A percentile compares a stretch with the other conserved stretches of the same genome.
Conservation (phyloP, 2,329 filamentous ascomycete species). For the Trichoderma cornu-damae region DNA sequence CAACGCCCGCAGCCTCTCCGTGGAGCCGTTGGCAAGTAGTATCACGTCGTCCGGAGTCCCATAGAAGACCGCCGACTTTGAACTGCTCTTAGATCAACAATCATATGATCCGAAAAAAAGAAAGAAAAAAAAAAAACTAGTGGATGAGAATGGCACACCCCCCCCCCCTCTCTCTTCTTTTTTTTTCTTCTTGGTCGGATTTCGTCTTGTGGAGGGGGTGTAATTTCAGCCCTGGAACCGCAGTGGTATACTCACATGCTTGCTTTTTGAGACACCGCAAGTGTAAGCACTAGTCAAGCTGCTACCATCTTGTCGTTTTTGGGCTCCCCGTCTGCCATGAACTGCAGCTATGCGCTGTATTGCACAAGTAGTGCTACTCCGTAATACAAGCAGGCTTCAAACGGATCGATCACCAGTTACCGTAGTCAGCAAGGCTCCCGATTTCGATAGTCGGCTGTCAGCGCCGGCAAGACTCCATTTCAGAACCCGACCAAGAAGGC, state of each 20-base stretch:
- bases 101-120: neutral
- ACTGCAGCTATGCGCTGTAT: slow-evolving; percentile 15
- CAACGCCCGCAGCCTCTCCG: slow-evolving; percentile 1
- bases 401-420: slow-evolving; percentile 14
- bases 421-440: slow-evolving; percentile 4
- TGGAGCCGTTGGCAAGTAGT: neutral
- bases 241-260: too few species aligned
- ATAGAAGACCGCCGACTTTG: neutral
- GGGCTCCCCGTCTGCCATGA: slow-evolving; percentile 6
- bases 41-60: neutral
- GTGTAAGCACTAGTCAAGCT: slow-evolving; percentile 13
- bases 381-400: slow-evolving; percentile 1
- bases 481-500: neutral
- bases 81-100: neutral
- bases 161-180: neutral
- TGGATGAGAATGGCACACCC: neutral
- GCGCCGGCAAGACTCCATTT: neutral
- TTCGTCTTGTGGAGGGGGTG: slow-evolving; percentile 4
- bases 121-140: neutral
- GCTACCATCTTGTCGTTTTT: slow-evolving; percentile 12
- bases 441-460: neutral
- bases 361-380: slow-evolving; percentile 8
- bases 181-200: neutral
- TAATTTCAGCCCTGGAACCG: slow-evolving; percentile 14
- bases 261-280: slow-evolving; percentile 13